phyloP scores from a whole-genome alignment of 23 red algal species.

The Agarophyton chilense region DNA sequence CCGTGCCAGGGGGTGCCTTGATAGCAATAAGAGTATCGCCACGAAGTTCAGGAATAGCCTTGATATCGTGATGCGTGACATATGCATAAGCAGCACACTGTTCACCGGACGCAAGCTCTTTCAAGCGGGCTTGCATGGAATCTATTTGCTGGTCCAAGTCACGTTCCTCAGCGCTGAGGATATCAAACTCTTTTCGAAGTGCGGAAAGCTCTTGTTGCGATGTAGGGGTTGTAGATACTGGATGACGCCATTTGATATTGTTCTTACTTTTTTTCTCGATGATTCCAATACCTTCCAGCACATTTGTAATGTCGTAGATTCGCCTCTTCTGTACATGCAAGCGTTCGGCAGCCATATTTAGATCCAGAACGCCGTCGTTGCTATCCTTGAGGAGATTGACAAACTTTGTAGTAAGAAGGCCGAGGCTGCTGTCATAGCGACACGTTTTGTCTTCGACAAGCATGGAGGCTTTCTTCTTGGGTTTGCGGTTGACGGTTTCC shows the following conservation, averaged over 20 bases:
- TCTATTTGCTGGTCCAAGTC: constrained; percentile 68
- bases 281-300: constrained; percentile 99
- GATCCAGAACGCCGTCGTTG: constrained; percentile 83
- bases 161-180: constrained; percentile 67
- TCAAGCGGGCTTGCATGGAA: constrained; percentile 48
- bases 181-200: constrained; percentile 56
- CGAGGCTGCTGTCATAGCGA: constrained; percentile 88
- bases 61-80: constrained; percentile 94
- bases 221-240: constrained; percentile 12
- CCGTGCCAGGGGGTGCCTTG: constrained; percentile 93
- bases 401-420: constrained; percentile 95
- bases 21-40: constrained; percentile 92
- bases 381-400: constrained; percentile 85
- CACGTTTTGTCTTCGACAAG: constrained; percentile 38
- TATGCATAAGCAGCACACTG: constrained; percentile 78
- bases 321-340: constrained; percentile 95
- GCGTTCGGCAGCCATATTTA: constrained; percentile 83
- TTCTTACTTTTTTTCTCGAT: constrained; percentile 98
- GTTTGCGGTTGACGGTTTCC: not conserved
- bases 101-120: constrained; percentile 77
- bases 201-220: constrained; percentile 66
- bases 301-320: constrained; percentile 99
- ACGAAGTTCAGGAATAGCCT: constrained; percentile 78
- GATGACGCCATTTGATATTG: constrained; percentile 91
- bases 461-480: constrained; percentile 24